A percentile compares a stretch with the other conserved stretches of the same genome.
phyloP scores from a whole-genome alignment of 352 stramenopile genomes.

The Phytopythium delawarense region DNA sequence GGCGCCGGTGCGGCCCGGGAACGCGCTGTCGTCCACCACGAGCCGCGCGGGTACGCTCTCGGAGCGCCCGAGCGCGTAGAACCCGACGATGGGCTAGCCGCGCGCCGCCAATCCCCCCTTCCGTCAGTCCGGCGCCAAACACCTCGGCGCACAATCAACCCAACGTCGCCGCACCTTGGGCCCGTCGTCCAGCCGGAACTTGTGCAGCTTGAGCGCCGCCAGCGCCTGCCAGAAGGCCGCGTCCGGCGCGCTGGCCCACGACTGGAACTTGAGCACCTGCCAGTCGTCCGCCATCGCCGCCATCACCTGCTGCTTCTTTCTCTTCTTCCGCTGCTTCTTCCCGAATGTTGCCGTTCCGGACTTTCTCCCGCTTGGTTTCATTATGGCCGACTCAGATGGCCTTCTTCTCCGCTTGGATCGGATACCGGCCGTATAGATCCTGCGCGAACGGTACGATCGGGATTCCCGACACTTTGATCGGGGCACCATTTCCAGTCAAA shows the following conservation, averaged over 20 bases:
- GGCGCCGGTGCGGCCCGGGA: constrained; percentile 16
- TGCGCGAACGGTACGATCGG: neutral
- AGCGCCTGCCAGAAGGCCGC: constrained; percentile 84
- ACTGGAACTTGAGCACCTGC: constrained; percentile 71
- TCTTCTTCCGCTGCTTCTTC: neutral
- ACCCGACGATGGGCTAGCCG: constrained; percentile 46
- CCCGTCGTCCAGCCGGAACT: constrained; percentile 73
- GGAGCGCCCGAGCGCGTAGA: constrained; percentile 60
- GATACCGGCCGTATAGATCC: neutral
- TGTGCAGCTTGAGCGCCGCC: constrained; percentile 73
- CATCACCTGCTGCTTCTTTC: neutral
- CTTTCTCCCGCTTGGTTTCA: neutral
- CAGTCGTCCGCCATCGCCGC: constrained; percentile 10
- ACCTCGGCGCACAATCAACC: neutral
- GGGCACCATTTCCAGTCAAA: constrained; percentile 1
- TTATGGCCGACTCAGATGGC: neutral
- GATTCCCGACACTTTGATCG: no score
- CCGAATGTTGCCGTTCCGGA: neutral
- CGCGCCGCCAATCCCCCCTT: neutral
- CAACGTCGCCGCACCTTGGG: constrained; percentile 32
- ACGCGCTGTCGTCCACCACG: constrained; percentile 72
- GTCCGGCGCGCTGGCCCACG: constrained; percentile 77
- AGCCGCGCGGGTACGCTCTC: constrained; percentile 62
- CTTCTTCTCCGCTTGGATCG: neutral
- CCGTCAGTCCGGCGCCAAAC: neutral